Percentiles rank a stretch among this genome's conserved stretches.
Conservation (phyloP, 805 yeast genomes). For the Ogataea ganodermae region DNA sequence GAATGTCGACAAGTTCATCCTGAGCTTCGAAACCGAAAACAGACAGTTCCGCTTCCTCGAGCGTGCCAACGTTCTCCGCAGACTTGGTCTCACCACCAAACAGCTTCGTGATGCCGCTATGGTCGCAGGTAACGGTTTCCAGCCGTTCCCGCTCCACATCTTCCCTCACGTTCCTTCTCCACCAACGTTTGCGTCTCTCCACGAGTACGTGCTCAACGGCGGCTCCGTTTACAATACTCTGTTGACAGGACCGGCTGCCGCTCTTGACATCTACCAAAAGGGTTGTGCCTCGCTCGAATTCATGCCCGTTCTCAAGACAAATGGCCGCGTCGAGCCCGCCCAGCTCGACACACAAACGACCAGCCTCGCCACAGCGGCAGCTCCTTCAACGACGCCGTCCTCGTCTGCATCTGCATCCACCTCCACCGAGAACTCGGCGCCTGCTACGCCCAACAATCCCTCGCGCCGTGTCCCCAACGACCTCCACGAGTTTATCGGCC, state of each 20-base stretch:
- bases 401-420: neutral
- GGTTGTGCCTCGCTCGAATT: constrained; percentile 69
- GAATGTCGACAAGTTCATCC: constrained; percentile 66
- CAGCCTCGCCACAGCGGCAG: constrained; percentile 20
- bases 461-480: constrained; percentile 65
- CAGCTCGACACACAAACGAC: constrained; percentile 25
- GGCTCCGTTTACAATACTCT: constrained; percentile 51
- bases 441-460: constrained; percentile 19
- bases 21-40: constrained; percentile 66
- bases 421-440: constrained; percentile 11
- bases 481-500: constrained; percentile 78
- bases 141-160: constrained; percentile 60
- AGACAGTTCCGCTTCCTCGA: constrained; percentile 70
- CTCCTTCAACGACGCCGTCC: constrained; percentile 15
- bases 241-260: constrained; percentile 45
- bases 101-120: constrained; percentile 76
- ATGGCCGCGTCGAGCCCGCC: constrained; percentile 69
- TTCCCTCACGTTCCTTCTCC: constrained; percentile 42
- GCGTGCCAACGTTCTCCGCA: constrained; percentile 55
- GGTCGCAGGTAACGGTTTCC: constrained; percentile 77
- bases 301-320: constrained; percentile 69
- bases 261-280: constrained; percentile 54
- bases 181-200: constrained; percentile 32
- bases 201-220: constrained; percentile 39
- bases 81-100: constrained; percentile 58